Base-by-base conservation (phyloP, 768 basidiomycete genomes). In the Phanerochaete carnosa region DNA sequence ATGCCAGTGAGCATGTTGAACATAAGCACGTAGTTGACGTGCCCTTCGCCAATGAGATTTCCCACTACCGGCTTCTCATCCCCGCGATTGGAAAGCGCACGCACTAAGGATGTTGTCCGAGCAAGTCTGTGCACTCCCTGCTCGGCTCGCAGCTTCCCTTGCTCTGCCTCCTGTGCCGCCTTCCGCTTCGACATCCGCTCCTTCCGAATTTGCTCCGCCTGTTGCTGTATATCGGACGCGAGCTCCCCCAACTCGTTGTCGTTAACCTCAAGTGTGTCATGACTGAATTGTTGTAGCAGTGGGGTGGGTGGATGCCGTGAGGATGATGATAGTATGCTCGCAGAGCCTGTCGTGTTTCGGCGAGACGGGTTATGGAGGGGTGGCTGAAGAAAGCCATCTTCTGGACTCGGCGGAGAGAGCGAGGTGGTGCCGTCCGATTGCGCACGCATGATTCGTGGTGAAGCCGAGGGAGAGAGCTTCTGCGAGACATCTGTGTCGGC, bases 1-100 rank as follows among this genome's bases (percentile, higher is more conserved):
- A 99, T 99, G 4, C 97, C 97, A 3, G 97, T 99, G 68, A 99
- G 81, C 97, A 99, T 99, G 78, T 99, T 98, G 78, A 98, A 99
- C 97, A 98, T 98, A 69, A 99, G 77, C 60, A 98, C 92, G 67
- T 98, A 99, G 78, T 99, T 99, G 73, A 90, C 95, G 75, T 99
- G 97, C 68, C 87, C 96, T 72, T 98, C 95, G n/a, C 94, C 93
- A 64, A 99, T 97, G 65, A 98, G 76, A 72, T 98, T 98, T 0
- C 97, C 97, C 0, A 98, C 92, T 13, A 95, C 75, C 3, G 89
- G 88, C 56, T 72, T 76, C 29, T 82, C 69, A 23, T 76, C 52
- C 86, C 85, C 22, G 82, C 80, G 46, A 32, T 43, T 70, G 74
- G 55, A 64, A 67, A 30, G 61, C 65, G 22, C 69, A 32, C 62